These are phyloP conservation scores for Monosporascus cannonballus DNA, from an alignment of 2,329 filamentous ascomycete genomes.

Conservation along the genomic window DNA sequence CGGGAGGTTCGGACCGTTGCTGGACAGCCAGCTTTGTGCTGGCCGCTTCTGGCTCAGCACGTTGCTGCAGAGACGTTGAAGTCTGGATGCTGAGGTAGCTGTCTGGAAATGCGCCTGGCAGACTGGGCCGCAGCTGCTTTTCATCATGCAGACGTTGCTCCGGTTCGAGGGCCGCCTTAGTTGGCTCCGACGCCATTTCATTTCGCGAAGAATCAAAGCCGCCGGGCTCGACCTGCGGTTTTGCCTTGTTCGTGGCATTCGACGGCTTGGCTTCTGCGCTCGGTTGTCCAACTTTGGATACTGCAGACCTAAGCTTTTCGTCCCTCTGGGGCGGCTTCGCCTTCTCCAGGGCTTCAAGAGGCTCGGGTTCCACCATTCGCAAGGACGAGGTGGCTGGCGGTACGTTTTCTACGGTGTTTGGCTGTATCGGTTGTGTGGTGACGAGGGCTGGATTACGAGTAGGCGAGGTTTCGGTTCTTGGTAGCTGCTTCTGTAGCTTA, in stretches of 20 bases:
- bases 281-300: conserved; percentile 37
- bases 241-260: conserved; percentile 49
- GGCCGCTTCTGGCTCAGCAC: conserved; percentile 26
- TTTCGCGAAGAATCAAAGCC: conserved; percentile 59
- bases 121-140: conserved; percentile 24
- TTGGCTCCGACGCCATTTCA: conserved; percentile 29
- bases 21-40: conserved; percentile 21
- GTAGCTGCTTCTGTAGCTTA: conserved; percentile 66
- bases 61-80: conserved; percentile 21
- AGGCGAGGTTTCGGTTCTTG: conserved; percentile 41
- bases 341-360: conserved; percentile 30
- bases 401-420: conserved; percentile 50
- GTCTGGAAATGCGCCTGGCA: conserved; percentile 36
- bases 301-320: conserved; percentile 30
- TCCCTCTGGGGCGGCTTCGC: conserved; percentile 28
- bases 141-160: conserved; percentile 18
- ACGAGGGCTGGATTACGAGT: conserved; percentile 32
- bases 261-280: conserved; percentile 45
- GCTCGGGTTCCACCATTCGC: conserved; percentile 53
- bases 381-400: conserved; percentile 44
- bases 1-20: conserved; percentile 61
- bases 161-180: conserved; percentile 19
- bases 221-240: conserved; percentile 60
- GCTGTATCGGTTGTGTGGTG: conserved; percentile 26
- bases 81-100: conserved; percentile 29